Percentiles rank a stretch among this genome's conserved stretches.
Conservation (phyloP, 2,329 filamentous ascomycete species). For the Xylariaceae sp. region DNA sequence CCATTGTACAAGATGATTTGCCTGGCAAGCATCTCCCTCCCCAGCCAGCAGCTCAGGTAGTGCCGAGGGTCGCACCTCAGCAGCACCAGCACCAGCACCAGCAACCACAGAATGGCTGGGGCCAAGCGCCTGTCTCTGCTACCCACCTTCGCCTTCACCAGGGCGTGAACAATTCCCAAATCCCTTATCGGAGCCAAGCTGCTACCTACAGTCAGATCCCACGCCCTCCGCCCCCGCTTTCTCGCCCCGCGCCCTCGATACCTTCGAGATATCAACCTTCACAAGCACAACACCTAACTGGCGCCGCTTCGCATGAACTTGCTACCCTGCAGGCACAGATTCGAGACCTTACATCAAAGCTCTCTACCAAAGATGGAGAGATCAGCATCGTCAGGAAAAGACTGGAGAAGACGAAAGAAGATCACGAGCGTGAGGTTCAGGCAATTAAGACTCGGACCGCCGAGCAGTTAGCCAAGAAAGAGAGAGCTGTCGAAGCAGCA, state of each 20-base stretch:
- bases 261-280: conserved; percentile 35
- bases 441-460: conserved; percentile 59
- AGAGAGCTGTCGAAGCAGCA: conserved; percentile 61
- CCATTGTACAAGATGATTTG: conserved; percentile 49
- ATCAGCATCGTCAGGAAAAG: conserved; percentile 72
- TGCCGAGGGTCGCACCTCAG: conserved; percentile 7
- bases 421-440: conserved; percentile 60
- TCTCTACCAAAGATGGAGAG: conserved; percentile 65
- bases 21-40: conserved; percentile 34
- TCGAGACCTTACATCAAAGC: conserved; percentile 50
- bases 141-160: conserved; percentile 16
- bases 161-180: too few relatives aligned
- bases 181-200: conserved; percentile 20
- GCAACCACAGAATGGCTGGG: conserved; percentile 19
- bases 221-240: conserved; percentile 33
- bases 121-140: conserved; percentile 20
- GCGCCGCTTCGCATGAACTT: conserved; percentile 35
- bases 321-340: conserved; percentile 50
- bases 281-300: conserved; percentile 25
- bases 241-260: conserved; percentile 26
- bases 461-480: conserved; percentile 61
- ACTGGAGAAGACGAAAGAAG: conserved; percentile 56
- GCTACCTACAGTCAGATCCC: conserved; percentile 39
- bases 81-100: conserved; percentile 21
- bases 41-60: conserved; percentile 7